A percentile compares a stretch with the other conserved stretches of the same genome.
These are phyloP conservation scores for Ophiognomonia clavigignenti-juglandacearum DNA, from an alignment of 2,329 filamentous ascomycete species.

Conservation along the genomic window DNA sequence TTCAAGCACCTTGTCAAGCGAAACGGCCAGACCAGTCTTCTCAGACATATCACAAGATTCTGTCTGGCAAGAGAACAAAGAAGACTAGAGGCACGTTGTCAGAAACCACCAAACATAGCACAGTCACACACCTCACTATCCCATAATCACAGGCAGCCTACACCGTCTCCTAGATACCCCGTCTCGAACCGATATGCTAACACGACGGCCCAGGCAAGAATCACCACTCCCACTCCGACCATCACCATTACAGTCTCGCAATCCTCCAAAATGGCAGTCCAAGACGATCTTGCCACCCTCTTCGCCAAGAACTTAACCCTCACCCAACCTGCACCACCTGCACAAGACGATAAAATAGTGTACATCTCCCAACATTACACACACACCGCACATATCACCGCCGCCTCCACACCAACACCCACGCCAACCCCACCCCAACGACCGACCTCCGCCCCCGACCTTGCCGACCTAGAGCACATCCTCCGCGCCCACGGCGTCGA, in stretches of 20 bases:
- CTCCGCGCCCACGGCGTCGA: conserved; percentile 66
- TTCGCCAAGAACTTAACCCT: conserved; percentile 74
- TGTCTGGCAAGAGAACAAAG: neutral
- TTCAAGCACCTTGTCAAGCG: conserved; percentile 5
- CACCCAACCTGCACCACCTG: conserved; percentile 26
- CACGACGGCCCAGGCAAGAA: neutral
- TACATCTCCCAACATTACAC: conserved; percentile 84
- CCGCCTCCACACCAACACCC: too few species aligned
- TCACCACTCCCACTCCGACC: conserved; percentile 11
- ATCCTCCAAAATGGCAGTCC: conserved; percentile 53
- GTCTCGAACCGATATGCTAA: neutral
- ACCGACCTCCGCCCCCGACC: conserved; percentile 47
- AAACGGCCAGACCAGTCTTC: neutral
- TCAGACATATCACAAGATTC: neutral
- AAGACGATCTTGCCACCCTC: conserved; percentile 78
- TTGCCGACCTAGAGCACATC: conserved; percentile 50
- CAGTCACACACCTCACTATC: neutral
- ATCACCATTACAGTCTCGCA: conserved; percentile 33
- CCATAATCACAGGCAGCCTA: conserved; percentile 20
- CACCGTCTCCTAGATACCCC: conserved; percentile 1
- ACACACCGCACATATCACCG: conserved; percentile 65
- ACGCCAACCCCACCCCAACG: too few species aligned
- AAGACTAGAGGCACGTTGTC: conserved; percentile 9
- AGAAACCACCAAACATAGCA: conserved; percentile 4
- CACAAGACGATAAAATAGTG: conserved; percentile 41